A percentile compares a stretch with the other conserved stretches of the same genome.
Conservation (phyloP, 1,284 basidiomycete genomes). For the Austroboletus niveus region DNA sequence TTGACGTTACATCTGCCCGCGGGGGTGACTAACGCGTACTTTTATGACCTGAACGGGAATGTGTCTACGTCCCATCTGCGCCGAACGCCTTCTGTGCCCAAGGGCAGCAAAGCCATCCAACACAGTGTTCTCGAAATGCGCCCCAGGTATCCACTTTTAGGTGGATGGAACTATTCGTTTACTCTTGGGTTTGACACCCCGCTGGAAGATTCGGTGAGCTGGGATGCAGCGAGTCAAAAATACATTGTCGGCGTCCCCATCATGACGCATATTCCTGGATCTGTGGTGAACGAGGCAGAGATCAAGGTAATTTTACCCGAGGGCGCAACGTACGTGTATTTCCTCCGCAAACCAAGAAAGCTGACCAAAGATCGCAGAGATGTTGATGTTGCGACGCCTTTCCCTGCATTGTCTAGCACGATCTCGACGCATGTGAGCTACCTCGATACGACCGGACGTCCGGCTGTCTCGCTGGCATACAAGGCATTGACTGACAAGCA, state of each 20-base stretch:
- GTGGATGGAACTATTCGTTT: constrained; percentile 98
- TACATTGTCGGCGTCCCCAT: constrained; percentile 84
- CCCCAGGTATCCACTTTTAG: constrained; percentile 91
- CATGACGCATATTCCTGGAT: constrained; percentile 77
- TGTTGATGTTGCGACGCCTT: constrained; percentile 75
- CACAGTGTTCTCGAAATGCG: constrained; percentile 75
- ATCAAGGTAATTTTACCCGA: constrained; percentile 88
- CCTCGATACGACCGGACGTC: constrained; percentile 91
- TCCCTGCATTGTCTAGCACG: constrained; percentile 62
- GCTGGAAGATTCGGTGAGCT: constrained; percentile 69
- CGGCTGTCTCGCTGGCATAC: constrained; percentile 74
- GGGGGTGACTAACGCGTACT: constrained; percentile 81
- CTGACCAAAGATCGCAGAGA: constrained; percentile 50
- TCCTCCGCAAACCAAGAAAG: not conserved
- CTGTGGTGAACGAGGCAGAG: constrained; percentile 81
- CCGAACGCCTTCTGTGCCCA: constrained; percentile 57
- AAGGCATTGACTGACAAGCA: constrained; percentile 78
- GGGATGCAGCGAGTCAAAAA: constrained; percentile 54
- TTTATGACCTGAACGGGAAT: constrained; percentile 90
- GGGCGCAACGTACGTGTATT: constrained; percentile 77
- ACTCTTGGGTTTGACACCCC: constrained; percentile 92
- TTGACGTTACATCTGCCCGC: constrained; percentile 78
- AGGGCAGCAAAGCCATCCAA: constrained; percentile 50
- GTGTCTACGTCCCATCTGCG: constrained; percentile 93
- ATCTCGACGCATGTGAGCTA: constrained; percentile 79